Evolutionary conservation across 495 filamentous ascomycete species (phyloP).

Genomic region (Rhizodiscina lignyota): DNA sequence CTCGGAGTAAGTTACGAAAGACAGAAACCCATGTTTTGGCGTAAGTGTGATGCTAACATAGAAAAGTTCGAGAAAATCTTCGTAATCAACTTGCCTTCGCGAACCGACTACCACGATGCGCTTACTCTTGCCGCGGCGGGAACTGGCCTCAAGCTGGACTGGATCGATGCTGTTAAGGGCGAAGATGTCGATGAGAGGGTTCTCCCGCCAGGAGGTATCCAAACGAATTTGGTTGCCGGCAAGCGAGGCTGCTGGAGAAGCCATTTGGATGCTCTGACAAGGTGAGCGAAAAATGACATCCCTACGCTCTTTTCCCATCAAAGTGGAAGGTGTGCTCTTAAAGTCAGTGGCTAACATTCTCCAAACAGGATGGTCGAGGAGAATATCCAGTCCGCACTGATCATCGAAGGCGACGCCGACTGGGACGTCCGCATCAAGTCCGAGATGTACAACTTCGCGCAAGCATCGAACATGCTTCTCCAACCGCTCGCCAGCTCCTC

Average conservation of each 20-base stretch:
- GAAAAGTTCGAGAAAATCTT: no score
- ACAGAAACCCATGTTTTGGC: no score
- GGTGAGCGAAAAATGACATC: no score
- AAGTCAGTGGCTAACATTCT: no score
- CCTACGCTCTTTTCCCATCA: no score
- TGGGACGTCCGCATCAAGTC: constrained; percentile 28
- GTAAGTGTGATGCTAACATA: no score
- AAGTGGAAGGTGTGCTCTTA: no score
- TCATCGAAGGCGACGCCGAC: constrained; percentile 32
- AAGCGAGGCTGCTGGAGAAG: constrained; percentile 23
- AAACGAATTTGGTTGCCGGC: constrained; percentile 6
- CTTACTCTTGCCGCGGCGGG: constrained; percentile 17
- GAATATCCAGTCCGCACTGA: constrained; percentile 24
- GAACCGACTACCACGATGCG: constrained; percentile 24
- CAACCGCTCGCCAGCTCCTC: no score
- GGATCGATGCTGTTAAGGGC: constrained; percentile 21
- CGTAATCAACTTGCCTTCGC: no score
- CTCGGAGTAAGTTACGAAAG: no score
- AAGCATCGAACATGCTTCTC: no score
- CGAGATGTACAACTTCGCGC: no score
- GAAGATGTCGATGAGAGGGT: constrained; percentile 19
- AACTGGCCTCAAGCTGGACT: constrained; percentile 21
- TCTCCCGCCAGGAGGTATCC: constrained; percentile 10
- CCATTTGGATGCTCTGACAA: constrained; percentile 22
- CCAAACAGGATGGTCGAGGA: constrained; percentile 23